These are phyloP conservation scores for Stipa capillata DNA, from an alignment of 176 grass and related monocot genomes.

Conservation along the genomic window DNA sequence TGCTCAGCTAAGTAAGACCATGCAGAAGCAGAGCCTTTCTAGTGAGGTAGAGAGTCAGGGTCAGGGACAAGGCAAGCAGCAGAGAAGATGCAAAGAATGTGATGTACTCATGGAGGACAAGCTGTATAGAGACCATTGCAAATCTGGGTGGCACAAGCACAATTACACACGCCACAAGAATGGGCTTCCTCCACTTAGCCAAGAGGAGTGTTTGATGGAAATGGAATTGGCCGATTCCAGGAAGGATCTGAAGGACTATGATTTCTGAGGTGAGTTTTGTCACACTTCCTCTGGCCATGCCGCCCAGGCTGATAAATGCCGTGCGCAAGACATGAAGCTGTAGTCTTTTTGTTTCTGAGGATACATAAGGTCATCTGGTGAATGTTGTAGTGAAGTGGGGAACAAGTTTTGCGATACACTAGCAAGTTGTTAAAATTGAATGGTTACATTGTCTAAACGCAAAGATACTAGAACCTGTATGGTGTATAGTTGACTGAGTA, in stretches of 20 bases:
- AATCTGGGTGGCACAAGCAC: conserved; percentile 87
- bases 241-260: conserved; percentile 68
- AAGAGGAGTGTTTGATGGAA: conserved; percentile 68
- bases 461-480: not conserved
- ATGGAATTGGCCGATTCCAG: conserved; percentile 45
- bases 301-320: not conserved
- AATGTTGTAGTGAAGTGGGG: not conserved
- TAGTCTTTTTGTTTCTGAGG: not conserved
- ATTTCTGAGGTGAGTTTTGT: conserved; percentile 39
- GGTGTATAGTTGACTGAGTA: not conserved
- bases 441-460: not conserved
- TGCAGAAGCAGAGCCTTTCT: conserved; percentile 56
- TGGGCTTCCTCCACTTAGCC: conserved; percentile 44
- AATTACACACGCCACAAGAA: conserved; percentile 60
- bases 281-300: not conserved
- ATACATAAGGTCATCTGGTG: not conserved
- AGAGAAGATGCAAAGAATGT: conserved; percentile 70
- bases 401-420: not conserved
- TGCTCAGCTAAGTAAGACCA: conserved; percentile 30
- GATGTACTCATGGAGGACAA: conserved; percentile 54
- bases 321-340: not conserved
- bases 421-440: not conserved
- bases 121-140: conserved; percentile 73
- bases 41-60: not conserved
- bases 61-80: conserved; percentile 30